These are phyloP conservation scores for Lentinula aciculospora DNA, from an alignment of 768 basidiomycete genomes.

Conservation along the genomic window DNA sequence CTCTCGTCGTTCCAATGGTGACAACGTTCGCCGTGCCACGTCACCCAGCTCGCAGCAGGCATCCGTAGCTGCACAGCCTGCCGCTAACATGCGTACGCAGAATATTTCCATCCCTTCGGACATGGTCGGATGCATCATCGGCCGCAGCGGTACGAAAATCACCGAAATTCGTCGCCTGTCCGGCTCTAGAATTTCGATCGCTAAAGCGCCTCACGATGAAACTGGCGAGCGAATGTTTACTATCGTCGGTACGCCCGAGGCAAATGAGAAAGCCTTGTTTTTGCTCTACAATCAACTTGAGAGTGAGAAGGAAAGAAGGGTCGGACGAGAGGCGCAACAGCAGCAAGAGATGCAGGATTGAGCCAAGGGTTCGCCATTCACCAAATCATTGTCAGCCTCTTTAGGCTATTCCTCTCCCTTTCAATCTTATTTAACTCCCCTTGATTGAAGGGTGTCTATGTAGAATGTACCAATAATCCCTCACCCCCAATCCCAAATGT, in stretches of 20 bases:
- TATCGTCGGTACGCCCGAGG: slow-evolving; percentile 92
- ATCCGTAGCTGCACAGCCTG: slow-evolving; percentile 48
- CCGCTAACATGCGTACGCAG: slow-evolving; percentile 90
- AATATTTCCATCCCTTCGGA: slow-evolving; percentile 99
- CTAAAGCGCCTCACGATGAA: slow-evolving; percentile 98
- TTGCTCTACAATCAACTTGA: slow-evolving; percentile 95
- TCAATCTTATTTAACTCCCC: slow-evolving; percentile 4
- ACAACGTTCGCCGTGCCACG: slow-evolving; percentile 38
- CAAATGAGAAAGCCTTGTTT: slow-evolving; percentile 97
- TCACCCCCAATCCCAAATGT: slow-evolving; percentile 1
- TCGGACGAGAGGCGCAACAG: slow-evolving; percentile 78
- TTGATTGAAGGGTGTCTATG: slow-evolving; percentile 6
- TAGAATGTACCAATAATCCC: slow-evolving; percentile 7
- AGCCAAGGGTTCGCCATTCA: slow-evolving; percentile 11
- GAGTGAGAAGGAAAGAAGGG: slow-evolving; percentile 92
- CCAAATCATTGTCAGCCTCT: slow-evolving; percentile 1
- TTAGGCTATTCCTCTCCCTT: slow-evolving; percentile 8
- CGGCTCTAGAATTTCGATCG: slow-evolving; percentile 97
- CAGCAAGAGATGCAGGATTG: slow-evolving; percentile 57
- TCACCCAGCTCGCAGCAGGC: slow-evolving; percentile 40
- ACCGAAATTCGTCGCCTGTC: slow-evolving; percentile 98
- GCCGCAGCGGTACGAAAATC: slow-evolving; percentile 95
- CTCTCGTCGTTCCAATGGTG: slow-evolving; percentile 65
- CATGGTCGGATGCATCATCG: slow-evolving; percentile 98
- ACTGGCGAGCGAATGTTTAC: slow-evolving; percentile 99